Evolutionary conservation across 1,284 basidiomycete species (phyloP), one percentile per base, ranked within the genome.

Genomic region (Anthracocystis setariae): DNA sequence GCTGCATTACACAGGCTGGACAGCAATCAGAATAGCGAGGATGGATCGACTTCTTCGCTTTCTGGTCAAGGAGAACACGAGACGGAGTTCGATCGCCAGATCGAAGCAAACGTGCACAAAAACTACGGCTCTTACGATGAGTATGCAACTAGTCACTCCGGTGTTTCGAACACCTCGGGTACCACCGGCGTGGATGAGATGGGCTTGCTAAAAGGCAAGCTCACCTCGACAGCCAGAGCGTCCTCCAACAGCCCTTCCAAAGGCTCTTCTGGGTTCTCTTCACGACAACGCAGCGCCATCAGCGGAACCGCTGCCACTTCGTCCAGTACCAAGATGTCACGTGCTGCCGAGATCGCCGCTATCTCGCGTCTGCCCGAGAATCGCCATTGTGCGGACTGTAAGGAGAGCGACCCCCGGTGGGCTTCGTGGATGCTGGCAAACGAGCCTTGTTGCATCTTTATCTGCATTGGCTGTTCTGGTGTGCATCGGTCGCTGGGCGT

Each of bases 381-480:
- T 58, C 58, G 63, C 17, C 66, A 43, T 8, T 86, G 86, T 55
- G 85, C 85, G 8, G 86, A 86, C 74, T 86, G 86, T 67, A 79
- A 81, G 2, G 81, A 77, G 13, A 70, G 74, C 15, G 76, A 80
- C 17, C 85, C 86, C 2, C 84, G 74, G 8, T 84, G 83, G 83
- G 82, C 83, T 5, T 82, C 81, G 3, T 83, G 79, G 78, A 77
- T 68, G 20, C 58, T 86, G 58, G 85, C 85, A 37, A 57, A 56
- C 17, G 58, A 71, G 59, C 59, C 76, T 2, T 73, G 76, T 46
- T 77, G 75, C 60, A 82, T 86, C 60, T 86, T 86, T 59, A 75
- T 87, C 45, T 87, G 86, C 75, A 87, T 87, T 42, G 78, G 84
- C 15, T 87, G 86, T 66, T 84, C 83, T 23, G 86, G 86, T 0